These are phyloP conservation scores for Andalucia godoyi DNA, from an alignment of 78 protist genomes.

Conservation along the genomic window DNA sequence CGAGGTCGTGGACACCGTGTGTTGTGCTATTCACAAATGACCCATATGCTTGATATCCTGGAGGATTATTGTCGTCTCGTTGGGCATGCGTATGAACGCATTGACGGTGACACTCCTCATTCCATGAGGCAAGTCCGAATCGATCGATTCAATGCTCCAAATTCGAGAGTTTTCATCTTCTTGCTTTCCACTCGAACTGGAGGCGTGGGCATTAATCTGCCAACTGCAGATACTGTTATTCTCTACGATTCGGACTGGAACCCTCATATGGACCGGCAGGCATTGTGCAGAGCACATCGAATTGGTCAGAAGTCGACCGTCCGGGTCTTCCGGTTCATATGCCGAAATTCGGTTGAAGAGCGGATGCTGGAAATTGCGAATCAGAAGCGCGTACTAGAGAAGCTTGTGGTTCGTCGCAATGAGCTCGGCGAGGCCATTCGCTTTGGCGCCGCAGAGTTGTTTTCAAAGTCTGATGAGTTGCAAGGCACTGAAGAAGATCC, in stretches of 20 bases:
- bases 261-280: conserved; percentile 37
- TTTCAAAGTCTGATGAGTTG: no score
- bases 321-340: neutral
- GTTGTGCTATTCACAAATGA: conserved; percentile 90
- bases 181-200: conserved; percentile 18
- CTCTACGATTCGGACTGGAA: conserved; percentile 28
- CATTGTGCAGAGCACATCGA: conserved; percentile 40
- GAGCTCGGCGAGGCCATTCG: no score
- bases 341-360: conserved; percentile 75
- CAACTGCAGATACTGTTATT: conserved; percentile 11
- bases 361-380: conserved; percentile 71
- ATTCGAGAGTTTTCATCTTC: neutral
- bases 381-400: conserved; percentile 57
- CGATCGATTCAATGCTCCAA: conserved; percentile 4
- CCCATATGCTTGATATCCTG: conserved; percentile 69
- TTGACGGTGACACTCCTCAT: neutral
- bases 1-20: conserved; percentile 60
- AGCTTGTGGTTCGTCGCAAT: conserved; percentile 66
- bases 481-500: no score
- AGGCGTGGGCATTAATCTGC: conserved; percentile 20
- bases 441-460: no score
- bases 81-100: neutral
- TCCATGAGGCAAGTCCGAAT: neutral
- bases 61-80: conserved; percentile 66
- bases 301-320: conserved; percentile 26